Evolutionary conservation across 192 early-diverging fungal genomes (phyloP).

Genomic region (Allomyces macrogynus): DNA sequence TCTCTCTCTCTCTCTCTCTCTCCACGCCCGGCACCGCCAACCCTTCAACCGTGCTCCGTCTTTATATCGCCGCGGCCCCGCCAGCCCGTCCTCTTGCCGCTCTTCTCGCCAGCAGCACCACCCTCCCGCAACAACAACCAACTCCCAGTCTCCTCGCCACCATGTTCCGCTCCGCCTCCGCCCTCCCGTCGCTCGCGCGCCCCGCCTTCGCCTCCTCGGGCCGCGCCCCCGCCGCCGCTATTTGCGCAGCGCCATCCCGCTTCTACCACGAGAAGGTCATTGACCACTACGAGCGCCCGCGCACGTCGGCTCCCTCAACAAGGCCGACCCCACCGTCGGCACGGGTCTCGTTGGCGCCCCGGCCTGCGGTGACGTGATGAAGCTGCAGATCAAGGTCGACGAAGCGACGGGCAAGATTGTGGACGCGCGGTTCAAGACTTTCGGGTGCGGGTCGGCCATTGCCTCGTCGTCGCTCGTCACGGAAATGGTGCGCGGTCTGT

Average conservation of each 20-base stretch:
- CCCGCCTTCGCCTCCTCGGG: no score
- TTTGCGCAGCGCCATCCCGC: conserved; percentile 4
- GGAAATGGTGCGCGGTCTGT: conserved; percentile 87
- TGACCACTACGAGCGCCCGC: conserved; percentile 91
- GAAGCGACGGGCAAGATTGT: conserved; percentile 71
- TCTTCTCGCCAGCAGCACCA: no score
- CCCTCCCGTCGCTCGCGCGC: no score
- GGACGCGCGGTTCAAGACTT: conserved; percentile 97
- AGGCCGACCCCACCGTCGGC: conserved; percentile 70
- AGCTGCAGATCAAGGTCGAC: conserved; percentile 92
- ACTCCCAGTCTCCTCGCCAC: no score
- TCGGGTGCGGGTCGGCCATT: conserved; percentile 94
- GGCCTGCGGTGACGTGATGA: conserved; percentile 79
- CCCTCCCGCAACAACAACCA: no score
- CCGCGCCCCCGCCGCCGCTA: no score
- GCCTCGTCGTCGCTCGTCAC: conserved; percentile 80
- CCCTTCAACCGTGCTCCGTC: no score
- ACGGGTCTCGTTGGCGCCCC: conserved; percentile 87
- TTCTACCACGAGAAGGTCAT: conserved; percentile 53
- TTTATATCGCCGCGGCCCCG: no score
- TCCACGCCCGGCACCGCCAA: no score
- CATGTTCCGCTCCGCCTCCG: no score
- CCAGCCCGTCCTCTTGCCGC: no score
- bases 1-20: no score
- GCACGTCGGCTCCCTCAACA: conserved; percentile 84